These are phyloP conservation scores for Annulohypoxylon bovei DNA, from an alignment of 495 filamentous ascomycete genomes.

Conservation along the genomic window DNA sequence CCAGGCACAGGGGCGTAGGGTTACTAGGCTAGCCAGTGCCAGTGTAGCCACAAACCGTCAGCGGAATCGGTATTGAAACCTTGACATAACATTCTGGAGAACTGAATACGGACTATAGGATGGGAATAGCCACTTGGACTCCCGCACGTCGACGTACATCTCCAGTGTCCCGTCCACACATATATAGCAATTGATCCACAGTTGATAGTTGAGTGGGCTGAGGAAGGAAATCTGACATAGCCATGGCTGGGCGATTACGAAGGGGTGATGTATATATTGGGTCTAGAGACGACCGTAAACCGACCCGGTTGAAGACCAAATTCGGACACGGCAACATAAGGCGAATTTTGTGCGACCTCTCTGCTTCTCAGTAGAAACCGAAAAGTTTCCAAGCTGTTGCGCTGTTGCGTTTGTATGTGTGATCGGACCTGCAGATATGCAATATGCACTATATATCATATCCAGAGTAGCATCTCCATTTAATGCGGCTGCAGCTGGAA, in stretches of 20 bases:
- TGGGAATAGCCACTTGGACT: slow-evolving; percentile 33
- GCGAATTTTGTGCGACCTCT: slow-evolving; percentile 18
- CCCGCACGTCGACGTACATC: slow-evolving; percentile 25
- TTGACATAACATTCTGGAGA: slow-evolving; percentile 26
- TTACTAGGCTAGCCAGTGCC: slow-evolving; percentile 3
- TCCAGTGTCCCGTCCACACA: slow-evolving; percentile 16
- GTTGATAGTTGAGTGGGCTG: slow-evolving; percentile 21
- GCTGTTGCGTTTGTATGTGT: slow-evolving; percentile 14
- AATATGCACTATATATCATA: slow-evolving; percentile 19
- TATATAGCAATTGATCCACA: slow-evolving; percentile 32
- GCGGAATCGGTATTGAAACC: slow-evolving; percentile 39
- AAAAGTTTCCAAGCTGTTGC: slow-evolving; percentile 3
- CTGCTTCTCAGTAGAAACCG: background rate
- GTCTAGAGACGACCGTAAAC: slow-evolving; percentile 12
- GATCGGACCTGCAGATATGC: slow-evolving; percentile 40
- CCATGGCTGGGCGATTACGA: slow-evolving; percentile 8
- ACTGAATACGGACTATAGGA: slow-evolving; percentile 5
- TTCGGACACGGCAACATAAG: slow-evolving; percentile 23
- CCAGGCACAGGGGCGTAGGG: background rate
- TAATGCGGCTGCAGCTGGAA: slow-evolving; percentile 29
- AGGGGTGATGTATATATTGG: slow-evolving; percentile 36
- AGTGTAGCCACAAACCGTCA: slow-evolving; percentile 23
- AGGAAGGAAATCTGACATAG: slow-evolving; percentile 34
- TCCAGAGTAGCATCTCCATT: slow-evolving; percentile 20
- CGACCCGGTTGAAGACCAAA: slow-evolving; percentile 2